phyloP scores from a whole-genome alignment of 2,329 filamentous ascomycete species.

The Sporothrix humicola region DNA sequence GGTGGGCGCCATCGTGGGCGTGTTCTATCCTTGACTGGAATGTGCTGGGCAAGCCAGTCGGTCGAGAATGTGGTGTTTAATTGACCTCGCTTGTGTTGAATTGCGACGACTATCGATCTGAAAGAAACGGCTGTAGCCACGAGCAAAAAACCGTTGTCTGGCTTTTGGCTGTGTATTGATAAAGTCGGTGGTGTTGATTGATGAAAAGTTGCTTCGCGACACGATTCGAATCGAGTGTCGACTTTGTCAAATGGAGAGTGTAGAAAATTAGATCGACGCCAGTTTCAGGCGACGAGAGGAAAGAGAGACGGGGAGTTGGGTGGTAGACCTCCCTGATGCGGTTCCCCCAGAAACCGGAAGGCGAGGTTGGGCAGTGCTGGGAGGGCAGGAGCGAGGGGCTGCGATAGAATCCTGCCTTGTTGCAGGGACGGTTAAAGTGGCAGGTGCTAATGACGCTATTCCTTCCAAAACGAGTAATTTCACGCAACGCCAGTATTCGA shows the following conservation, averaged over 20 bases:
- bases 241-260: slow-evolving; percentile 23
- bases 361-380: slow-evolving; percentile 23
- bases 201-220: not conserved
- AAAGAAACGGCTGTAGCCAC: not conserved
- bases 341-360: slow-evolving; percentile 30
- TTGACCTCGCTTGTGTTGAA: not conserved
- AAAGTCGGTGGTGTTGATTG: not conserved
- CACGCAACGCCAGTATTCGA: not conserved
- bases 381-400: slow-evolving; percentile 17
- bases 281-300: not conserved
- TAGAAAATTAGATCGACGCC: not conserved
- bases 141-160: not conserved
- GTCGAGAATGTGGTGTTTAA: not conserved
- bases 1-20: slow-evolving; percentile 49
- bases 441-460: slow-evolving; percentile 9
- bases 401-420: slow-evolving; percentile 5
- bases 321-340: not conserved
- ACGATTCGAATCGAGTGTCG: not conserved
- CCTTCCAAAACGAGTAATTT: slow-evolving; percentile 18
- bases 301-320: not conserved
- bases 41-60: slow-evolving; percentile 18
- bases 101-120: not conserved
- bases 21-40: not conserved
- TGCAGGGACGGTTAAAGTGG: not conserved
- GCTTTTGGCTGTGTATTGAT: not conserved